Base-by-base conservation (phyloP, 2,329 filamentous ascomycete species). In the Colletotrichum tofieldiae region DNA sequence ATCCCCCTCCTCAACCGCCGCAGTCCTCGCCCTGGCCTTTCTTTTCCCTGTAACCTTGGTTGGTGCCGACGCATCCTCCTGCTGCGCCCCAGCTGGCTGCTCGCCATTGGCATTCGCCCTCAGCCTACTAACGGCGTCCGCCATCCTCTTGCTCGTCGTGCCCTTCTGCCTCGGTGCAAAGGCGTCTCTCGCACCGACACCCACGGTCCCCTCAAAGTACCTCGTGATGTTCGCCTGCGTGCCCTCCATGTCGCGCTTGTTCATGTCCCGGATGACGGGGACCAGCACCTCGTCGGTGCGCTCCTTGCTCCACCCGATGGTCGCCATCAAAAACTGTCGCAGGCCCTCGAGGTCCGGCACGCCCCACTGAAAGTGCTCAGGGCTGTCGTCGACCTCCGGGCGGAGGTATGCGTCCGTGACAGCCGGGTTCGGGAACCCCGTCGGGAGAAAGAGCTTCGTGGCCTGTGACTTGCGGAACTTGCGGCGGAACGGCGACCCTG, bases 201-300 rank as follows among this genome's bases (percentile, higher is more conserved):
- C 93, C 0, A 94, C 91, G 5, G 85, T 83, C 0, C 96, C 96
- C 16, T 91, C 90, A 80, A 98, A 98, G 81, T 92, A 99, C 32
- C 92, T 88, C n/a, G 96, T 99, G 75, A 99, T 98, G 77, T 99
- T 99, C 71, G 91, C 92, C 85, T 99, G 96, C 23, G 96, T 98
- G 8, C 96, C 96, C 83, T 98, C 96, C 37, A 91, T 87, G 75
- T 94, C 93, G 49, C 96, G 88, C 5, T 91, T 90, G 80, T 98
- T 98, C 93, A 99, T 97, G 78, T 99, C 96, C 68, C 92, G 89
- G 74, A 99, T 96, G 1, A 99, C 97, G 0, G 96, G 96, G 1
- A 99, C 94, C 1, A 99, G 89, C 2, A 99, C 93, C 81, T 99
- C 96, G 78, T 99, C 96, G 0, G 96, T 98, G 9, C 95, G 88